Conservation (phyloP, 2,329 filamentous ascomycete genomes). For the Domatiomyces catenatus region DNA sequence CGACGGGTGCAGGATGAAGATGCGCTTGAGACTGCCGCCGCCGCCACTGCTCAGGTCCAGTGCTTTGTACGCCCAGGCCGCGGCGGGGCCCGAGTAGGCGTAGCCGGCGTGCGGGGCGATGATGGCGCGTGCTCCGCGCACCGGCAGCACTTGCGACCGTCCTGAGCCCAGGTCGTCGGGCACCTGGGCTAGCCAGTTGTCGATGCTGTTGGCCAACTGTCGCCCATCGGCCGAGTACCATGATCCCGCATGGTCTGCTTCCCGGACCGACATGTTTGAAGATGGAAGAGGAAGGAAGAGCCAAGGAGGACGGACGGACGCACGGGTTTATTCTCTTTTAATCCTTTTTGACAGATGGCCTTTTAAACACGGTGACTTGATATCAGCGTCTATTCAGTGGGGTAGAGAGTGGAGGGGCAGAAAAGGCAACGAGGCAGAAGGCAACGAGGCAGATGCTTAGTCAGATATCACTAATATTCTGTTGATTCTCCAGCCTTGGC, state of each 20-base stretch:
- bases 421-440: too few relatives aligned
- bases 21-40: conserved; percentile 45
- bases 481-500: too few relatives aligned
- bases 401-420: too few relatives aligned
- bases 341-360: too few relatives aligned
- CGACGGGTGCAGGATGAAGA: conserved; percentile 86
- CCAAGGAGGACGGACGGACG: too few relatives aligned
- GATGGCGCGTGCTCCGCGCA: conserved; percentile 61
- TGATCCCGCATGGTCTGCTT: conserved; percentile 63
- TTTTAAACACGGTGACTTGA: too few relatives aligned
- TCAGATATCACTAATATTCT: too few relatives aligned
- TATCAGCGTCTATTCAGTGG: too few relatives aligned
- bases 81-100: conserved; percentile 75
- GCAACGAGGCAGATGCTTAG: too few relatives aligned
- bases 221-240: conserved; percentile 61
- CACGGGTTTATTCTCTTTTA: too few relatives aligned
- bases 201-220: conserved; percentile 53
- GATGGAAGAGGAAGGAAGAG: background rate
- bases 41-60: conserved; percentile 51
- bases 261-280: conserved; percentile 31
- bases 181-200: conserved; percentile 58
- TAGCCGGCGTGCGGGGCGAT: conserved; percentile 96
- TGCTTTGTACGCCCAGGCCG: conserved; percentile 85
- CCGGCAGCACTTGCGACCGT: conserved; percentile 52
- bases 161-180: conserved; percentile 44